Conservation (phyloP, 345 rosid species). For the Linum lewisii region DNA sequence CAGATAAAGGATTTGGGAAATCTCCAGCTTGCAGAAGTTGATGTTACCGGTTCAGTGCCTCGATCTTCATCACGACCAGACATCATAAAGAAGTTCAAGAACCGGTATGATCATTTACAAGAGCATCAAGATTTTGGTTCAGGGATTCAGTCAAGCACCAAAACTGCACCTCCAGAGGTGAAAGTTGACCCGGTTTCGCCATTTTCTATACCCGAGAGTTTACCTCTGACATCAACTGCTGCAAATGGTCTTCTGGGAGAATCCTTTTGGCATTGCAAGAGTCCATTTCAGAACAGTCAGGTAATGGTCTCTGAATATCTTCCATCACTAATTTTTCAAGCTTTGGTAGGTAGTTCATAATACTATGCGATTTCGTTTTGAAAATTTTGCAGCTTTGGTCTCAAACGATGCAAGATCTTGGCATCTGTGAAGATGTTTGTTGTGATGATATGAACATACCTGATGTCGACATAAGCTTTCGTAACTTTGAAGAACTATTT, state of each 20-base stretch:
- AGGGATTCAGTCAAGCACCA: constrained; percentile 21
- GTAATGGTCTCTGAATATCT: constrained; percentile 17
- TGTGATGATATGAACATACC: constrained; percentile 59
- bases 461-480: constrained; percentile 66
- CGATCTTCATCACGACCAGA: constrained; percentile 12
- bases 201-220: constrained; percentile 34
- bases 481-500: constrained; percentile 70
- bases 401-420: constrained; percentile 82
- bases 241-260: constrained; percentile 36
- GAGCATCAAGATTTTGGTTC: constrained; percentile 20
- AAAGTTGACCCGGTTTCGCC: constrained; percentile 30
- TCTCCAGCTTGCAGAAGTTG: constrained; percentile 41
- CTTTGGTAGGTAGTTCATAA: too few relatives aligned
- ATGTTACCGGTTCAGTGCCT: constrained; percentile 10
- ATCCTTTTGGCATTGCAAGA: constrained; percentile 63
- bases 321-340: neutral
- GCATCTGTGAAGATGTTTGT: constrained; percentile 60
- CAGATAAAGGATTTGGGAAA: constrained; percentile 66
- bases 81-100: constrained; percentile 15
- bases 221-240: constrained; percentile 36
- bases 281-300: constrained; percentile 40
- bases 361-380: neutral
- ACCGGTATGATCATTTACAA: constrained; percentile 15
- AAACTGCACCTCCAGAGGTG: constrained; percentile 24
- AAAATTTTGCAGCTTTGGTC: constrained; percentile 49